Evolutionary conservation across 2,329 filamentous ascomycete genomes (phyloP).

Genomic region (Penicillium sp.): DNA sequence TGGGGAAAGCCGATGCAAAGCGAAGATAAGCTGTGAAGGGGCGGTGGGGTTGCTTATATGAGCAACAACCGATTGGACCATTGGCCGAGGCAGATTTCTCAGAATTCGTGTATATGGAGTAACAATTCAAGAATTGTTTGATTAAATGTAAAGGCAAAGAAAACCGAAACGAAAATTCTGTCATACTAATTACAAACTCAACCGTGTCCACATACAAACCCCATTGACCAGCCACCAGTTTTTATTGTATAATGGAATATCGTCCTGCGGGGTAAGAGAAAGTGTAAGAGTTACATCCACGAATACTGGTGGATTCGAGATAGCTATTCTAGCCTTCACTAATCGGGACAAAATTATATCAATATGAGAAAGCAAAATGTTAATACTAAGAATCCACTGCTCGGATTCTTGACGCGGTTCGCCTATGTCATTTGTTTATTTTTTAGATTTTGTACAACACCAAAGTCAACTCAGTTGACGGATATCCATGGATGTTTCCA

Average conservation of each 20-base stretch:
- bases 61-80: conserved; percentile 16
- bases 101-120: background rate
- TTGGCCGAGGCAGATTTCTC: background rate
- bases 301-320: background rate
- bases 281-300: background rate
- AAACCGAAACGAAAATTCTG: background rate
- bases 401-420: no score
- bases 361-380: no score
- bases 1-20: conserved; percentile 42
- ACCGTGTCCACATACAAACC: background rate
- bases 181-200: background rate
- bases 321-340: no score
- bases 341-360: no score
- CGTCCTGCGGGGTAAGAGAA: conserved; percentile 31
- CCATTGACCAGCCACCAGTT: conserved; percentile 14
- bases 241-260: conserved; percentile 24
- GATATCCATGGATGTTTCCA: no score
- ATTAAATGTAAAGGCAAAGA: background rate
- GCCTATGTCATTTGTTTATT: no score
- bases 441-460: no score
- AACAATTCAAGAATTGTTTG: background rate
- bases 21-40: conserved; percentile 34
- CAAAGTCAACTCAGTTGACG: no score
- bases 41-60: conserved; percentile 32
- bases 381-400: no score